Evolutionary conservation across 164 flowering plant genomes (phyloP), one percentile per base, ranked within the genome.

Genomic region (Akebia trifoliata): DNA sequence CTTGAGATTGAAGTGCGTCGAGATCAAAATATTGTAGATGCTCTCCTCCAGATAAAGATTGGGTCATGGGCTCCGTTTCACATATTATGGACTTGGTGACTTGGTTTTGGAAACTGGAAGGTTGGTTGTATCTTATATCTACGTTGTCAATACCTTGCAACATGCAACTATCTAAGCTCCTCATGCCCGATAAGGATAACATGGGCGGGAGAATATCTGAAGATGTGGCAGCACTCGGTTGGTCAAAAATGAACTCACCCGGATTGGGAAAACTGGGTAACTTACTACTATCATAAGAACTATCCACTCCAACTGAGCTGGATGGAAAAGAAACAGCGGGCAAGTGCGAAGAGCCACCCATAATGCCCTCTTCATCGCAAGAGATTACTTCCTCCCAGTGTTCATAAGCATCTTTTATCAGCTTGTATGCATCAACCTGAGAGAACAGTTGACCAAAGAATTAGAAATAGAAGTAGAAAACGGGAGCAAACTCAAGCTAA

Each of bases 391-490:
- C 72, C 18, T 67, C 81, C 85, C 81, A 73, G 56, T 77, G 76
- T 42, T 78, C 61, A 55, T 66, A 79, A 45, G 88, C 95, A 64
- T 61, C 48, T 50, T 71, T 68, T 26, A 77, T 78, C 77, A 87
- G 60, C 57, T 59, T 76, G 6, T 65, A 69, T 17, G 85, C 85
- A 42, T 77, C 78, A 51, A 15, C 75, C 95, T 87, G 74, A n/a
- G 22, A 14, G 17, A 28, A 62, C 37, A 61, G 21, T 54, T 40
- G 26, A 63, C 8, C 26, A 59, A 31, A 29, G 42, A 47, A 21
- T 47, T 20, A 56, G 50, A 39, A 50, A 54, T 53, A 28, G 32
- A 28, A 3, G 45, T 14, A 32, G 20, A 35, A 39, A 17, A 54
- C 29, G 21, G 11, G 7, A 22, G 6, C 8, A 11, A 52, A 32